Evolutionary conservation across 2,329 filamentous ascomycete species (phyloP).

Genomic region (Domatiomyces catenatus): DNA sequence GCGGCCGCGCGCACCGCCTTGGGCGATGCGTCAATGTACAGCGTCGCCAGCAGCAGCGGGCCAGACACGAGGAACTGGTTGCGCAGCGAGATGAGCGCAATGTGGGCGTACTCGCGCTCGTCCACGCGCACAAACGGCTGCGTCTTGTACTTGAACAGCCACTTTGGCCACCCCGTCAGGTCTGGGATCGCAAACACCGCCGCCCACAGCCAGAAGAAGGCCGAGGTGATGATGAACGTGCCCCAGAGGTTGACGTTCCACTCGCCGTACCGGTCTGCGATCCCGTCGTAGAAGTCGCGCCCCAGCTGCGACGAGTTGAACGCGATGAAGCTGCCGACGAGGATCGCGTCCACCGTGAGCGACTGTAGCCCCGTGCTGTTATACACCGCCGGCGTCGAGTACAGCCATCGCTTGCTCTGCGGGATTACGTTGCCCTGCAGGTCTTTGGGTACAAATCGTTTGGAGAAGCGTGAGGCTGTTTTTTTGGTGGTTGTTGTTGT

Average conservation of each 20-base stretch:
- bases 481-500: background rate
- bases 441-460: background rate
- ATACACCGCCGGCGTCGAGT: background rate
- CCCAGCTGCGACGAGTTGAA: background rate
- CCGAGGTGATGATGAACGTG: background rate
- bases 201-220: background rate
- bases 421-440: background rate
- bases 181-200: background rate
- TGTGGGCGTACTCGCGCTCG: background rate
- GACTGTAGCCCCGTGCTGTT: background rate
- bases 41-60: slow-evolving; percentile 1
- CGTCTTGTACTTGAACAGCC: slow-evolving; percentile 1
- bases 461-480: background rate
- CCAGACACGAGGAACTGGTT: slow-evolving; percentile 6
- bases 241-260: background rate
- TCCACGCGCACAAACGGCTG: background rate
- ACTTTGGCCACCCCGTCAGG: background rate
- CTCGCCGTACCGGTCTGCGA: background rate
- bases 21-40: background rate
- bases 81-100: slow-evolving; percentile 4
- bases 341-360: background rate
- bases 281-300: background rate
- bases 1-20: background rate
- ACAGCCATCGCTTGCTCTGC: background rate
- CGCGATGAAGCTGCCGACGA: background rate